phyloP scores from a whole-genome alignment of 768 basidiomycete species.

The Podaxis sp. region DNA sequence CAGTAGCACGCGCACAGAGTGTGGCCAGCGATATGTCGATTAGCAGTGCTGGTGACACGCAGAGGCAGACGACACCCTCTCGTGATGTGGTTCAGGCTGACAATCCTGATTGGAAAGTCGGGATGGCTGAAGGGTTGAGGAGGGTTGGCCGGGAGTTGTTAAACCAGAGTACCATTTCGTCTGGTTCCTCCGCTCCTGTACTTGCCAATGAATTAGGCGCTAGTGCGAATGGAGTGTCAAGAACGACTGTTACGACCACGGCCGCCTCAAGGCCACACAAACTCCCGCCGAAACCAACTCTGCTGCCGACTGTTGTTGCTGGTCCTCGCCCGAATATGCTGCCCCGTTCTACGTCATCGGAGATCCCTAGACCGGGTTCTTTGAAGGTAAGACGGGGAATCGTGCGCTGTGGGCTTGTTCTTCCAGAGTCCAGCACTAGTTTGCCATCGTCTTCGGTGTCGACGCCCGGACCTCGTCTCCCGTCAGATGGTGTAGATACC shows the following conservation, averaged over 20 bases:
- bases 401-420: not conserved
- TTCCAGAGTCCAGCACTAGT: not conserved
- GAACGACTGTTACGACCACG: not conserved
- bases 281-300: too few relatives aligned
- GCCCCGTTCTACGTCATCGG: not conserved
- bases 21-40: not conserved
- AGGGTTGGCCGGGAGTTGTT: not conserved
- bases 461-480: not conserved
- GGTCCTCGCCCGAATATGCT: not conserved
- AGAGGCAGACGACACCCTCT: not conserved
- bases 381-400: not conserved
- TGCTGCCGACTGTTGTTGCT: not conserved
- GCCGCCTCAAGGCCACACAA: not conserved
- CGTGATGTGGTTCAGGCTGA: not conserved
- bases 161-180: not conserved
- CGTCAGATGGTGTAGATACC: not conserved
- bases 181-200: not conserved
- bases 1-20: not conserved
- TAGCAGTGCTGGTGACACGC: not conserved
- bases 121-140: not conserved
- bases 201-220: not conserved
- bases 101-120: not conserved
- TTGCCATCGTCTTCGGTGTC: not conserved
- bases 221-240: not conserved
- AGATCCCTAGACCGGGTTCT: not conserved